Evolutionary conservation across 306 rosid genomes (phyloP).

Genomic region (Acacia melanoxylon): DNA sequence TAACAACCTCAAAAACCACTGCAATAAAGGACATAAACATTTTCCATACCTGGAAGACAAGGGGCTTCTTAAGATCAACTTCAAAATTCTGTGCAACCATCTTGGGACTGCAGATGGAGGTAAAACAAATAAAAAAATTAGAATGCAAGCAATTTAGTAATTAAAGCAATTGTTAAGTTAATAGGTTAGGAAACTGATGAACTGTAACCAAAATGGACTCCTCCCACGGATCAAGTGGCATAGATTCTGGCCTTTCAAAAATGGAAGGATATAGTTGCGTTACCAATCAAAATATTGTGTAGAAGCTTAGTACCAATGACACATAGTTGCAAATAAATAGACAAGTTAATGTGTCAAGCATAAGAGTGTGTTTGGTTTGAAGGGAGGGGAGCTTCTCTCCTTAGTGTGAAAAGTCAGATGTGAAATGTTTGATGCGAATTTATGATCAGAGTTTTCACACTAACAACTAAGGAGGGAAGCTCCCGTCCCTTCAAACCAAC

Average conservation of each 20-base stretch:
- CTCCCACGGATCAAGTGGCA: background rate
- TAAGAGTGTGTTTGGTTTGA: no score
- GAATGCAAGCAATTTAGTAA: background rate
- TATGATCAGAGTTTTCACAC: no score
- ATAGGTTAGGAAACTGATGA: background rate
- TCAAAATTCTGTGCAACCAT: constrained; percentile 67
- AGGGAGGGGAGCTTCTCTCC: no score
- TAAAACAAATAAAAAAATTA: background rate
- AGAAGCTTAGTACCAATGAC: background rate
- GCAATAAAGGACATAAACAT: background rate
- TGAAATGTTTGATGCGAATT: no score
- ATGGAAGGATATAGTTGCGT: background rate
- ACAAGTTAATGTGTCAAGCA: background rate
- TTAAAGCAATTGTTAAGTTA: background rate
- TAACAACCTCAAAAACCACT: background rate
- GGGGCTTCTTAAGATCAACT: constrained; percentile 76
- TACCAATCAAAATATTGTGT: background rate
- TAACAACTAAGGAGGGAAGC: no score
- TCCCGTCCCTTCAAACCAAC: no score
- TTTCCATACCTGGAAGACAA: constrained; percentile 72
- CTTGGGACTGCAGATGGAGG: constrained; percentile 30
- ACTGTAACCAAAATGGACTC: background rate
- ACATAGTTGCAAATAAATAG: background rate
- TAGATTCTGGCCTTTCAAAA: background rate
- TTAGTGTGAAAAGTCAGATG: no score